Base-by-base conservation (phyloP, 2,329 filamentous ascomycete genomes). In the Alternaria panax region DNA sequence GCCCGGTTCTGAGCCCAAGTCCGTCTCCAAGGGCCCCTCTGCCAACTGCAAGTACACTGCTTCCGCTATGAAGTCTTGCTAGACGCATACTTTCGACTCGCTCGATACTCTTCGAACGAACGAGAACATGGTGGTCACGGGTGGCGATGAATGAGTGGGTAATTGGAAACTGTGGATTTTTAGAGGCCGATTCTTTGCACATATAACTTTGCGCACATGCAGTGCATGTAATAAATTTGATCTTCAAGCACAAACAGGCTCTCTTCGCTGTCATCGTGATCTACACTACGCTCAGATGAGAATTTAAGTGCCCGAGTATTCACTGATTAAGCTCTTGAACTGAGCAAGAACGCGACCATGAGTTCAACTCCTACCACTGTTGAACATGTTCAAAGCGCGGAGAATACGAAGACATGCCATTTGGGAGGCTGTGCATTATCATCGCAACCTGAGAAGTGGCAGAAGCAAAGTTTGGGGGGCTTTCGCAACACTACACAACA, bases 41-140 rank as follows among this genome's bases (percentile, higher is more conserved):
- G 51, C 40, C 51, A 57, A 65, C 59, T 75, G 73, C 69, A 73
- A 68, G 48, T 75, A 76, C 68, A 74, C 70, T 20, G 73, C 69
- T 34, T 68, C 68, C 5, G 70, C 71, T 43, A 63, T 75, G 59
- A 67, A 69, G 63, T 32, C 69, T 61, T 76, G 74, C 65, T 76
- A 76, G 57, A 65, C 32, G 41, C 8, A 16, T 54, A 28, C 12
- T 30, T 34, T 34, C 25, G 32, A 22, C 20, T 48, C 43, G 34
- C 22, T 51, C 32, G 22, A 14, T 9, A 27, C 34, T 40, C 40
- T 16, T 24, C 9, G 8, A 20, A 16, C 24, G 47, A 25, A 36
- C 22, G 11, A 51, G 47, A 18, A 30, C 9, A 11, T 7, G 0
- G 42, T 6, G 20, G 20, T 20, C 7, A 12, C 11, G 0, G 7